phyloP scores from a whole-genome alignment of 352 stramenopile genomes.

The Thalassiosira mediterranea region DNA sequence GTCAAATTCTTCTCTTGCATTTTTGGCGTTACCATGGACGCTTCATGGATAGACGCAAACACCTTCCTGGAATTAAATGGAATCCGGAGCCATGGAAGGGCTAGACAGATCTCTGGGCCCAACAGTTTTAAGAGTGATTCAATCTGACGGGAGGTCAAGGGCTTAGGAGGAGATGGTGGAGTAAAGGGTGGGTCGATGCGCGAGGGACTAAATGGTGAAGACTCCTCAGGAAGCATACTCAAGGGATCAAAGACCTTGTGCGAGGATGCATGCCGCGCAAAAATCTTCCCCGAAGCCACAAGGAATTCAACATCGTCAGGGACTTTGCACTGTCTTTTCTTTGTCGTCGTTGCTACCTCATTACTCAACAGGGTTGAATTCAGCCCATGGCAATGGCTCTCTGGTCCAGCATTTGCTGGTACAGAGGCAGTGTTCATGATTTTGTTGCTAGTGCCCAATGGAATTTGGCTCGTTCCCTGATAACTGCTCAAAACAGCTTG shows the following conservation, averaged over 20 bases:
- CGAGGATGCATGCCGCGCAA: slow-evolving; percentile 38
- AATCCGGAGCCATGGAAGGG: slow-evolving; percentile 40
- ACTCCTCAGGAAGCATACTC: too few relatives aligned
- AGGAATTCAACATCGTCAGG: slow-evolving; percentile 55
- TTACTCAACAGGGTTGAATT: too few relatives aligned
- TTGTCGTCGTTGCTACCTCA: neutral
- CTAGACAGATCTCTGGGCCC: slow-evolving; percentile 45
- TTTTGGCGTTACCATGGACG: too few relatives aligned
- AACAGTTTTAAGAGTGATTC: slow-evolving; percentile 47
- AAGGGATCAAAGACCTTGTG: slow-evolving; percentile 52
- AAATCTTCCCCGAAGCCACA: slow-evolving; percentile 50
- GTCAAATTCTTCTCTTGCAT: too few relatives aligned
- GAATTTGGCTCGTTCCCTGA: too few relatives aligned
- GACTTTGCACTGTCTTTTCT: slow-evolving; percentile 21
- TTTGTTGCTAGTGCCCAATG: too few relatives aligned
- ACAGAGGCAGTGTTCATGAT: too few relatives aligned
- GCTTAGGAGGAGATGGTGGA: slow-evolving; percentile 8
- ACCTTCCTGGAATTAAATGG: slow-evolving; percentile 35
- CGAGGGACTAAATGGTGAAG: too few relatives aligned
- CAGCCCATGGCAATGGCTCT: too few relatives aligned
- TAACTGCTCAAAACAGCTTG: too few relatives aligned
- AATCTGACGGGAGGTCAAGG: slow-evolving; percentile 34
- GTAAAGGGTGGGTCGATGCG: too few relatives aligned
- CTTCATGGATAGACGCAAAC: slow-evolving; percentile 10
- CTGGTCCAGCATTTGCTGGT: too few relatives aligned